Percentiles rank a stretch among this genome's conserved stretches.
phyloP scores from a whole-genome alignment of 1,139 yeast genomes.

The Hansenula sp. region DNA sequence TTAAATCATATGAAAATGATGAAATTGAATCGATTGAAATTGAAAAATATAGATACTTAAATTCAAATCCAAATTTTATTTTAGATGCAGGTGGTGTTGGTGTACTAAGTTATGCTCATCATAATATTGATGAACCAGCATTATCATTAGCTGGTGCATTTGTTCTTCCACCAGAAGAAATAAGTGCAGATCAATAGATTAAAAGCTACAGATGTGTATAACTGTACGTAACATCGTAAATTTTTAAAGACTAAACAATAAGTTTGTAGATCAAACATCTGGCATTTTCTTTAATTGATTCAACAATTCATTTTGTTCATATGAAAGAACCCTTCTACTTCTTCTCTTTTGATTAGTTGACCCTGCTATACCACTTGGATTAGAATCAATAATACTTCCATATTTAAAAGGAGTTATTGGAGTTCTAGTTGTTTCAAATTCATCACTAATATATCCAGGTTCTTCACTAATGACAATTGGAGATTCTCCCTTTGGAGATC shows the following conservation, averaged over 20 bases:
- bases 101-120: constrained; percentile 85
- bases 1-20: constrained; percentile 23
- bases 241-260: neutral
- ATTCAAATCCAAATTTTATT: constrained; percentile 69
- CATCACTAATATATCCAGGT: neutral
- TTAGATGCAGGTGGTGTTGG: constrained; percentile 96
- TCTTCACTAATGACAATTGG: constrained; percentile 6
- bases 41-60: constrained; percentile 26
- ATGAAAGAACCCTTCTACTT: constrained; percentile 35
- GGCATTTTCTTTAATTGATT: constrained; percentile 31
- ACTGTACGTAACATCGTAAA: neutral
- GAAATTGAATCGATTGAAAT: constrained; percentile 28
- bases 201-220: constrained; percentile 1
- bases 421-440: neutral
- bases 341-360: constrained; percentile 5
- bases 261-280: constrained; percentile 5
- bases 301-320: constrained; percentile 44
- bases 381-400: constrained; percentile 12
- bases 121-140: constrained; percentile 82
- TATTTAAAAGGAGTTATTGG: constrained; percentile 13
- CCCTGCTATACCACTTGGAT: constrained; percentile 1
- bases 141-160: constrained; percentile 78
- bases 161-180: constrained; percentile 58
- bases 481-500: constrained; percentile 25
- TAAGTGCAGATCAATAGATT: constrained; percentile 17